These are phyloP conservation scores for Candida frijolesensis DNA, from an alignment of 1,139 yeast genomes.

Conservation along the genomic window DNA sequence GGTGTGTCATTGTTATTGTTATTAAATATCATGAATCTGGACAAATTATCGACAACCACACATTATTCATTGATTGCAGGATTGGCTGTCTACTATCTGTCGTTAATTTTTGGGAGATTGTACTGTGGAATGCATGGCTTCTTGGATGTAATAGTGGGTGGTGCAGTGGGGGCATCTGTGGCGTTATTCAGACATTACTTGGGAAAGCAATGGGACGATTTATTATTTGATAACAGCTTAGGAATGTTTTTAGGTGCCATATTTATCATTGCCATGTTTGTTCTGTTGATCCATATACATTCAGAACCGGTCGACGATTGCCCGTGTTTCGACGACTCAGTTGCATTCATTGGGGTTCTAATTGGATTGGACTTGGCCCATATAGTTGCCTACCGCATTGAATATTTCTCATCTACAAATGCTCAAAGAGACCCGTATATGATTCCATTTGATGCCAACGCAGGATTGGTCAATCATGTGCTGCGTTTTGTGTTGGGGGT, in stretches of 20 bases:
- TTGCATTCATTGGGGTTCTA: constrained; percentile 89
- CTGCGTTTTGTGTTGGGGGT: constrained; percentile 62
- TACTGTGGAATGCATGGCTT: constrained; percentile 99
- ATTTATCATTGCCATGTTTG: constrained; percentile 39
- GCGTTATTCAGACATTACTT: constrained; percentile 41
- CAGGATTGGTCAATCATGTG: constrained; percentile 43
- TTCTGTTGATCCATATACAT: constrained; percentile 63
- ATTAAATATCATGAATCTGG: constrained; percentile 19
- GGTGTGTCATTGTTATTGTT: constrained; percentile 63
- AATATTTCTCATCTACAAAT: constrained; percentile 25
- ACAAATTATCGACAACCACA: constrained; percentile 10
- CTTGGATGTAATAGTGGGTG: constrained; percentile 71
- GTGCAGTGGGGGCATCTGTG: constrained; percentile 57
- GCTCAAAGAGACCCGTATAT: constrained; percentile 30
- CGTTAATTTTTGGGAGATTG: constrained; percentile 77
- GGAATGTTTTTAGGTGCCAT: constrained; percentile 38
- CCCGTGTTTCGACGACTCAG: constrained; percentile 95
- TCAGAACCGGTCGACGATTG: constrained; percentile 91
- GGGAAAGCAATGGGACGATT: constrained; percentile 44
- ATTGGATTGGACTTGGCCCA: constrained; percentile 69
- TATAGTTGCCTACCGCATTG: constrained; percentile 39
- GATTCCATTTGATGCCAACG: constrained; percentile 40
- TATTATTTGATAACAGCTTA: constrained; percentile 30
- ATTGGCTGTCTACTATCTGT: constrained; percentile 53
- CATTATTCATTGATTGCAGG: constrained; percentile 17